Conservation (phyloP, 2,329 filamentous ascomycete genomes). For the Beauveria varroae region DNA sequence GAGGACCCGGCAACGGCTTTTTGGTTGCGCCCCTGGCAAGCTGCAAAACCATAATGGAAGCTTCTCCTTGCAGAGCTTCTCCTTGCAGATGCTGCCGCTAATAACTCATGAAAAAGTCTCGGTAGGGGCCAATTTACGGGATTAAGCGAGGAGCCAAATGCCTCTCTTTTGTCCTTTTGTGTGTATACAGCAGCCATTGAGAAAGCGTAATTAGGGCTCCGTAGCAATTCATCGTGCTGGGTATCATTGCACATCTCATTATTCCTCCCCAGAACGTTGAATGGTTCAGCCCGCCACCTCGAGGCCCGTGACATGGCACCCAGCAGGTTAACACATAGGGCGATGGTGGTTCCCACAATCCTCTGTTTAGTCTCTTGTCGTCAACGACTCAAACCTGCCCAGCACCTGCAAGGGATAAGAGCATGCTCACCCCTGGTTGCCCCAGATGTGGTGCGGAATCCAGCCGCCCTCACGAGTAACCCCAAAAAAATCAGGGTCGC, state of each 20-base stretch:
- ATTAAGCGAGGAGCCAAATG: background rate
- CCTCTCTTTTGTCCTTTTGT: background rate
- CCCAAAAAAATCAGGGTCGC: background rate
- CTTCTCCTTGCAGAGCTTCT: too few relatives aligned
- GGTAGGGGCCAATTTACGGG: background rate
- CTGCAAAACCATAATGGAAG: too few relatives aligned
- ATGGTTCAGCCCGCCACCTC: background rate
- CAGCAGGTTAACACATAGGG: background rate
- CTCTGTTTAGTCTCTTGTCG: too few relatives aligned
- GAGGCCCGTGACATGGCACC: background rate
- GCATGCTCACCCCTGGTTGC: background rate
- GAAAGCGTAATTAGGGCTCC: background rate
- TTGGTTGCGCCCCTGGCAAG: too few relatives aligned
- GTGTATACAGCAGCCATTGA: background rate
- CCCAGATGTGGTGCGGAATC: conserved; percentile 1
- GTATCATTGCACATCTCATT: background rate
- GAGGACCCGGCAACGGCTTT: too few relatives aligned
- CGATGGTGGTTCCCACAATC: background rate
- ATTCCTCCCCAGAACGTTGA: background rate
- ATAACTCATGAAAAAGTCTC: too few relatives aligned
- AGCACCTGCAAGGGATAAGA: background rate
- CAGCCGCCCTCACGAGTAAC: conserved; percentile 5
- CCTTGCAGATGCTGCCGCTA: too few relatives aligned
- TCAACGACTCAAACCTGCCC: background rate
- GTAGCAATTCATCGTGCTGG: background rate